These are phyloP conservation scores for Takakia lepidozioides DNA, from an alignment of 225 moss, liverwort and hornwort species.

Conservation along the genomic window DNA sequence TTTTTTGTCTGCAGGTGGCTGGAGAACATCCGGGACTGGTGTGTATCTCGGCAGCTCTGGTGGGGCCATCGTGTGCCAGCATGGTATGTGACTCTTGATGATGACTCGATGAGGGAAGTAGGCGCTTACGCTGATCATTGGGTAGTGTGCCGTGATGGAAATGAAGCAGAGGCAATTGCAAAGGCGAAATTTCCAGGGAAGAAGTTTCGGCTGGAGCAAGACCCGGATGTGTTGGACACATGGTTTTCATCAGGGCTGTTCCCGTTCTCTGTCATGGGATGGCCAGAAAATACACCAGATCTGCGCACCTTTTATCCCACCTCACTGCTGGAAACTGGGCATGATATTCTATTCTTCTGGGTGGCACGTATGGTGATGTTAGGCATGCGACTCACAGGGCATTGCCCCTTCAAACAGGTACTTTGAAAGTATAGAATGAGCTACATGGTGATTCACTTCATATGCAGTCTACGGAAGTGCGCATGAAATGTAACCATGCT, in stretches of 20 bases:
- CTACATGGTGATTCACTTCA: background rate
- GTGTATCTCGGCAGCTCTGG: slow-evolving; percentile 96
- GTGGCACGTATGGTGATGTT: slow-evolving; percentile 98
- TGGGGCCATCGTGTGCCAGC: slow-evolving; percentile 97
- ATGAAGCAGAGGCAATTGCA: slow-evolving; percentile 53
- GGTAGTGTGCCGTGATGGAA: slow-evolving; percentile 57
- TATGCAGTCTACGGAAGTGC: background rate
- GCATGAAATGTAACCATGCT: no score
- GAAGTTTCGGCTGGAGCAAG: slow-evolving; percentile 61
- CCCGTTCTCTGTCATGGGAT: slow-evolving; percentile 80
- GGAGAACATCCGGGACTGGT: slow-evolving; percentile 86
- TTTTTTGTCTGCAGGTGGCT: slow-evolving; percentile 49
- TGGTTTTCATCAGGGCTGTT: slow-evolving; percentile 93
- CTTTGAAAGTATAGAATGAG: background rate
- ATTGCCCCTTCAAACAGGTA: slow-evolving; percentile 81
- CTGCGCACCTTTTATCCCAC: slow-evolving; percentile 83
- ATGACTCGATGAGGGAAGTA: slow-evolving; percentile 59
- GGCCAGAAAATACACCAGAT: slow-evolving; percentile 81
- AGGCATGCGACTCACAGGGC: slow-evolving; percentile 80
- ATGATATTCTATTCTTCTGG: slow-evolving; percentile 93
- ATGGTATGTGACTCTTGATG: slow-evolving; percentile 74
- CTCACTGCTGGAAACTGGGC: slow-evolving; percentile 79
- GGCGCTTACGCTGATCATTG: slow-evolving; percentile 79
- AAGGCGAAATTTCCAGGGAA: slow-evolving; percentile 49
- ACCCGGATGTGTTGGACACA: slow-evolving; percentile 89